Evolutionary conservation across 495 filamentous ascomycete genomes (phyloP).

Genomic region (Xylaria grammica): DNA sequence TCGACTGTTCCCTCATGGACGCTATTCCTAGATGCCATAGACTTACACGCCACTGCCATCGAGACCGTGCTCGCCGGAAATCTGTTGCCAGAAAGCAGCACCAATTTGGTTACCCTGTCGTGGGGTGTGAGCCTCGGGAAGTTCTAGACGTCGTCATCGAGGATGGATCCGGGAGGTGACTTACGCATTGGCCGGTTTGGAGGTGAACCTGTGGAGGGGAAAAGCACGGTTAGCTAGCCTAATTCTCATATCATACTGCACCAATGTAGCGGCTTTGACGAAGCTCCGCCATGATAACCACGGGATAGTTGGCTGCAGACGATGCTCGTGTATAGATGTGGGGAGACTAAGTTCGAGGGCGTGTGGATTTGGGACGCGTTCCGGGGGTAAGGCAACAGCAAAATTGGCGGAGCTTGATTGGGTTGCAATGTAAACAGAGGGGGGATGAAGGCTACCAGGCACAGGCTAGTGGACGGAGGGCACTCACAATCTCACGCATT

Average conservation of each 20-base stretch:
- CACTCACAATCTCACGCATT: constrained; percentile 95
- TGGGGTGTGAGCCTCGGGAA: constrained; percentile 40
- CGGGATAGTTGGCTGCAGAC: neutral
- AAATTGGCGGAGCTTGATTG: constrained; percentile 63
- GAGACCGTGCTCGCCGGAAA: constrained; percentile 98
- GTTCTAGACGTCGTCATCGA: constrained; percentile 30
- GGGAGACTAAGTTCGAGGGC: constrained; percentile 43
- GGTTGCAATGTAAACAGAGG: constrained; percentile 65
- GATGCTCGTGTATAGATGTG: constrained; percentile 21
- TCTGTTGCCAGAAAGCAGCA: constrained; percentile 99
- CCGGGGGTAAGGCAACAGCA: constrained; percentile 52
- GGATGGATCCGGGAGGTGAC: constrained; percentile 43
- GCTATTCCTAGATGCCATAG: neutral
- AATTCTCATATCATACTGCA: neutral
- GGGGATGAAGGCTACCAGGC: too few relatives aligned
- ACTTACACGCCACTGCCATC: constrained; percentile 82
- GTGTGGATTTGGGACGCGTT: constrained; percentile 67
- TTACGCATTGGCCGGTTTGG: constrained; percentile 99
- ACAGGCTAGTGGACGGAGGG: constrained; percentile 19
- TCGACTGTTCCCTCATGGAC: constrained; percentile 1
- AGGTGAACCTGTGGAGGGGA: constrained; percentile 82
- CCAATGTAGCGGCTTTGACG: neutral
- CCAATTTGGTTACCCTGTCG: constrained; percentile 98
- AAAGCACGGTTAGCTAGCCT: constrained; percentile 47
- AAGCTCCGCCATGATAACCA: constrained; percentile 4